Evolutionary conservation across 2,329 filamentous ascomycete genomes (phyloP).

Genomic region (Fusarium acutatum): DNA sequence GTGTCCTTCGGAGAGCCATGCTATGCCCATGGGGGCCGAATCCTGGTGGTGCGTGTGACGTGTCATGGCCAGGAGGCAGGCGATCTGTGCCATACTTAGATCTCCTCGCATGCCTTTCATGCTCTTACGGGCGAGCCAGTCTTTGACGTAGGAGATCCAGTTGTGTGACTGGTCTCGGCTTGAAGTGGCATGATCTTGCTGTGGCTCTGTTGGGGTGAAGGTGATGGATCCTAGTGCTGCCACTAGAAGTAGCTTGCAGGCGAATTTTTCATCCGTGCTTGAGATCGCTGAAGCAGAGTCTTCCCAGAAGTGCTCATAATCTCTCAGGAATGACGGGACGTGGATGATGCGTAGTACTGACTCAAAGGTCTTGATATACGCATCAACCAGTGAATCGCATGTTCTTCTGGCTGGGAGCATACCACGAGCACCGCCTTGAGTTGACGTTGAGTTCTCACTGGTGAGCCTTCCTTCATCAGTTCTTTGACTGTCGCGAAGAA

Average conservation of each 20-base stretch:
- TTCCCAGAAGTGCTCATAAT: not conserved
- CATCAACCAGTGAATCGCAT: not conserved
- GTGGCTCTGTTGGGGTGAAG: not conserved
- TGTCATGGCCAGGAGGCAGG: not conserved
- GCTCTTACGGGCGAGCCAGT: not conserved
- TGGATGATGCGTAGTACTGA: not conserved
- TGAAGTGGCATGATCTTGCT: not conserved
- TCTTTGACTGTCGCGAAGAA: not conserved
- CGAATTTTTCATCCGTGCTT: not conserved
- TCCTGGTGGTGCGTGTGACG: not conserved
- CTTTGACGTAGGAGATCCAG: not conserved
- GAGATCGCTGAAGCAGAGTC: not conserved
- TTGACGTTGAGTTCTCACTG: fast-evolving
- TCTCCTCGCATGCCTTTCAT: not conserved
- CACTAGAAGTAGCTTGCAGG: not conserved
- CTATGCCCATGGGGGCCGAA: not conserved
- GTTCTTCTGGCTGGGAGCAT: not conserved
- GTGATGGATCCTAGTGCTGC: not conserved
- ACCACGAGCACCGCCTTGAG: not conserved
- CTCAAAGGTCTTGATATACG: not conserved
- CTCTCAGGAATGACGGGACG: not conserved
- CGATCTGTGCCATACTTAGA: not conserved
- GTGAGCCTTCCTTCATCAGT: fast-evolving
- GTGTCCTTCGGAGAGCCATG: not conserved
- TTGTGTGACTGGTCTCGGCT: not conserved